phyloP scores from a whole-genome alignment of 208 protist species.

The Crithidia acanthocephali region DNA sequence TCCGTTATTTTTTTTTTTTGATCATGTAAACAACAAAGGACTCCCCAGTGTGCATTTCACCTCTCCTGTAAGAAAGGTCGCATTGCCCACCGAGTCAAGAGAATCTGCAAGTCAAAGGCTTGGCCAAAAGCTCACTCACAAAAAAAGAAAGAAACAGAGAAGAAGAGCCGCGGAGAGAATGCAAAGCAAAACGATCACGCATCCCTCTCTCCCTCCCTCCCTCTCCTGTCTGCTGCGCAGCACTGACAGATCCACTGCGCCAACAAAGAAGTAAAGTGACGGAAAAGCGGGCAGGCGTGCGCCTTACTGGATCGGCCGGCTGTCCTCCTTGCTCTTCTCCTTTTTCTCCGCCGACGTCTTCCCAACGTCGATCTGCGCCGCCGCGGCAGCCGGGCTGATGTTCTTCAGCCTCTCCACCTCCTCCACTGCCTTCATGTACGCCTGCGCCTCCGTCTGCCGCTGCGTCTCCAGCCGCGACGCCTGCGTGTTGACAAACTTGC shows the following conservation, averaged over 20 bases:
- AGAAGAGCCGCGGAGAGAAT: too few species aligned
- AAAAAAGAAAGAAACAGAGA: too few species aligned
- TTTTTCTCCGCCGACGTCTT: slow-evolving; percentile 4
- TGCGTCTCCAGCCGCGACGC: slow-evolving; percentile 57
- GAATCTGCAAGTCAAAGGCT: too few species aligned
- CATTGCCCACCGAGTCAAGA: too few species aligned
- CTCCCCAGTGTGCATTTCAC: background rate
- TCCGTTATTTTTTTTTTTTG: slow-evolving; percentile 9
- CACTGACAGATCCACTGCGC: too few species aligned
- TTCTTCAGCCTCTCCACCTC: slow-evolving; percentile 68
- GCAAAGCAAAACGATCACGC: too few species aligned
- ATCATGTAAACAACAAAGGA: slow-evolving; percentile 15
- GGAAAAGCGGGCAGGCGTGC: too few species aligned
- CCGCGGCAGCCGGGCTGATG: slow-evolving; percentile 36
- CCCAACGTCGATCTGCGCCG: slow-evolving; percentile 22
- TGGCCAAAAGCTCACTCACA: too few species aligned
- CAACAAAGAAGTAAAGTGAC: too few species aligned
- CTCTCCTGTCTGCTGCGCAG: too few species aligned
- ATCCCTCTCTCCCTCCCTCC: too few species aligned
- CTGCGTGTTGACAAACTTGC: slow-evolving; percentile 52
- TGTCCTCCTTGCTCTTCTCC: background rate
- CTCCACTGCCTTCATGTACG: slow-evolving; percentile 63
- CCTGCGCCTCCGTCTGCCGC: slow-evolving; percentile 72
- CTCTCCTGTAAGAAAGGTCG: too few species aligned
- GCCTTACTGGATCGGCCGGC: slow-evolving; percentile 5